Conservation (phyloP, 108 stramenopile genomes). For the Cyclostephanos tholiformis region DNA sequence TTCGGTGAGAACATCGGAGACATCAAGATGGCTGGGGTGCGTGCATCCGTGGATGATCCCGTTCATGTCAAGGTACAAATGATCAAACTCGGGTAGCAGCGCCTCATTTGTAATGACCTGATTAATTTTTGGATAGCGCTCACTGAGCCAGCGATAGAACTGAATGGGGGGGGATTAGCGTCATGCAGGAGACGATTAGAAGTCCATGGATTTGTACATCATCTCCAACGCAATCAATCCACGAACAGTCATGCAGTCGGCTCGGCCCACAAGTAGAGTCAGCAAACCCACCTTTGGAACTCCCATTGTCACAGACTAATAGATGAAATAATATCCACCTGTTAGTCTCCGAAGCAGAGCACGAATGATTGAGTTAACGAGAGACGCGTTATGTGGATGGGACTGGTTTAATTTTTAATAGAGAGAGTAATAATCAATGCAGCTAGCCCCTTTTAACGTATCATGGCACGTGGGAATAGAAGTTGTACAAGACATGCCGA, state of each 20-base stretch:
- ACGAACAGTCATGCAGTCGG: neutral
- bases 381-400: too few species aligned
- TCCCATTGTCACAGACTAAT: conserved; percentile 17
- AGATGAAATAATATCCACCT: too few species aligned
- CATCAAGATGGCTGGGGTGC: conserved; percentile 86
- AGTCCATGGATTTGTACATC: neutral
- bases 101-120: conserved; percentile 93
- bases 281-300: conserved; percentile 25
- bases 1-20: conserved; percentile 88
- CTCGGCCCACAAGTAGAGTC: neutral
- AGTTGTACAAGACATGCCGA: too few species aligned
- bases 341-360: too few species aligned
- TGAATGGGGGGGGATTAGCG: conserved; percentile 17
- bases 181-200: neutral
- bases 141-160: conserved; percentile 99
- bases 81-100: conserved; percentile 88
- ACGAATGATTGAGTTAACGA: too few species aligned
- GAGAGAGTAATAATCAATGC: too few species aligned
- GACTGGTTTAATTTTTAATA: too few species aligned
- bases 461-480: too few species aligned
- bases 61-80: conserved; percentile 99
- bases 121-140: conserved; percentile 99
- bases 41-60: conserved; percentile 99
- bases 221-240: neutral
- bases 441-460: too few species aligned